Base-by-base conservation (phyloP, 306 rosid species). In the Castanea crenata region DNA sequence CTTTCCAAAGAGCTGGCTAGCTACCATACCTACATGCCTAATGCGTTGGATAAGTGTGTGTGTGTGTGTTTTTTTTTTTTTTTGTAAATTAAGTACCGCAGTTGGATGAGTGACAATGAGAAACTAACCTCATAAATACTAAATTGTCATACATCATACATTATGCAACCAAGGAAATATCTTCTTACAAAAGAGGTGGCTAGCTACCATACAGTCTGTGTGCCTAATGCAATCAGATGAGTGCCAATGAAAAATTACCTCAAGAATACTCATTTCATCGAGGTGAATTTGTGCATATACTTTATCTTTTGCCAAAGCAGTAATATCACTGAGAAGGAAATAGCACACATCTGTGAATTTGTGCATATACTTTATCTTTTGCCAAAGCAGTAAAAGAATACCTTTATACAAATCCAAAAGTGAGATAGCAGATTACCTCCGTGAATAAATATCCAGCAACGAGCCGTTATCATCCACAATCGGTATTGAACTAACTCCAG, bases 241-340 rank as follows among this genome's bases (percentile, higher is more conserved):
- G 51, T 8, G 23, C 21, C 73, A 49, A 59, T 55, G 35, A 69
- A 80, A 74, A 62, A 75, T 79, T 85, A 92, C 98, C 98, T 93
- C 92, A 81, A 86, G 92, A 79, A 93, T 84, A 75, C 85, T 93
- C 82, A 89, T 86, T 75, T 91, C 89, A 20, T 88, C 88, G 0
- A 91, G 90, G 69, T 77, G 83, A 78, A 90, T 90, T 70, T 85
- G 87, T 74, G 95, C 80, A 85, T 93, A 93, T 61, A 93, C 95
- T 87, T 81, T 93, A 72, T 91, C 93, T 84, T 88, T 91, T 38
- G 98, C 98, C 92, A 93, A 89, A 79, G 95, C 92, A 63, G 98
- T 93, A 77, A 93, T 91, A 67, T 93, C 97, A 59, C 98, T 93
- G 83, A 46, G 74, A 86, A 82, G 70, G 78, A 79, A 83, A 81